Evolutionary conservation across 1,139 yeast genomes (phyloP).

Genomic region (Sugiyamaella japonica): DNA sequence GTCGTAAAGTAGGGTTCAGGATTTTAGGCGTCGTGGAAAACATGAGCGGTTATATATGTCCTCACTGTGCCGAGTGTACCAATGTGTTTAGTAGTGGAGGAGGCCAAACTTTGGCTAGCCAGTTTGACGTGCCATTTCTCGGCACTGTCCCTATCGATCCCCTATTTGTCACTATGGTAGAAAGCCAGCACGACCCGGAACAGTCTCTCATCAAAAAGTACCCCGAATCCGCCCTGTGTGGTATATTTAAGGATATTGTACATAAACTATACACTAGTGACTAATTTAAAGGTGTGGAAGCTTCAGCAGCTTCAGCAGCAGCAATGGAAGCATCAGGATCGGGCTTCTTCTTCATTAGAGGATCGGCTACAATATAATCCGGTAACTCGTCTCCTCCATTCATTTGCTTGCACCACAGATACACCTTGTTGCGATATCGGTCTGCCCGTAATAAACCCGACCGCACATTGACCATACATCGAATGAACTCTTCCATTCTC

Average conservation of each 20-base stretch:
- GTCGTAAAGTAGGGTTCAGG: conserved; percentile 77
- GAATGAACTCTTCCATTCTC: conserved; percentile 84
- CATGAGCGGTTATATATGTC: conserved; percentile 97
- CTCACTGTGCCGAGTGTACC: conserved; percentile 83
- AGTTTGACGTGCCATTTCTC: conserved; percentile 62
- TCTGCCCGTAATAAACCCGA: conserved; percentile 77
- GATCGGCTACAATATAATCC: conserved; percentile 16
- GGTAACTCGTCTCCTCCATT: conserved; percentile 57
- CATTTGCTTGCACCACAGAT: conserved; percentile 84
- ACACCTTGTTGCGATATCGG: conserved; percentile 64
- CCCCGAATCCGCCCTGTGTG: conserved; percentile 41
- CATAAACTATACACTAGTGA: conserved; percentile 44
- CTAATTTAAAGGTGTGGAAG: not conserved
- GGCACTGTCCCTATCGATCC: conserved; percentile 96
- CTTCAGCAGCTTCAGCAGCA: conserved; percentile 11
- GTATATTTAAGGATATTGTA: conserved; percentile 55
- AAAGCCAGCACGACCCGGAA: conserved; percentile 40
- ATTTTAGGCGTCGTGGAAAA: conserved; percentile 90
- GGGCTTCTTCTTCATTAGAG: conserved; percentile 14
- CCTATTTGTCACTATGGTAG: conserved; percentile 79
- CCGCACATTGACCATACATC: conserved; percentile 70
- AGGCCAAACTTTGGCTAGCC: conserved; percentile 69
- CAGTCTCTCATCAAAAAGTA: conserved; percentile 44
- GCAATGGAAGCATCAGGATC: conserved; percentile 5
- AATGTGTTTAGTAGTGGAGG: conserved; percentile 93